Conservation (phyloP, 1,284 basidiomycete species). For the Cryptococcus sp. region DNA sequence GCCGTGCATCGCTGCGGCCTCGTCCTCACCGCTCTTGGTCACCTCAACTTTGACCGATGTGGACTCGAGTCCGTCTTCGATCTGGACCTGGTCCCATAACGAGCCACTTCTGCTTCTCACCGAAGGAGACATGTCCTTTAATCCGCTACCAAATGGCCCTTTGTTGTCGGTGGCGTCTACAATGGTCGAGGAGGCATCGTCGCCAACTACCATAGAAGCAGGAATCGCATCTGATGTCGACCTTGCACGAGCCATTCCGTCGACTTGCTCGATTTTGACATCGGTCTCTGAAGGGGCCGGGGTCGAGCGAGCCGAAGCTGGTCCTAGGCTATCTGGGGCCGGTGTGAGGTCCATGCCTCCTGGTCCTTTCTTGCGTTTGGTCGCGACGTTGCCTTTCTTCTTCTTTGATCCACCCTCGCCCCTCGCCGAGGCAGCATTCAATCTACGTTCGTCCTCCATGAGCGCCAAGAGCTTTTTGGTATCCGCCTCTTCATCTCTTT, state of each 20-base stretch:
- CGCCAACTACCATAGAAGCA: no score
- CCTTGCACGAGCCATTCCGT: no score
- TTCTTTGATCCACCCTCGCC: constrained; percentile 11
- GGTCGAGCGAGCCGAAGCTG: no score
- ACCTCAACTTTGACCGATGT: background rate
- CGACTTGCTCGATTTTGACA: no score
- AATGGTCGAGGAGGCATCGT: no score
- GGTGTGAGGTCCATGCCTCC: constrained; percentile 8
- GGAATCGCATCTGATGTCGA: no score
- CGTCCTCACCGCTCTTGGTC: background rate
- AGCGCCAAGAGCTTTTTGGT: constrained; percentile 29
- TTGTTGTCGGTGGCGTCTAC: background rate
- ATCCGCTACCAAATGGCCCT: background rate
- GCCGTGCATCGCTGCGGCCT: no score
- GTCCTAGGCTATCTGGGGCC: background rate
- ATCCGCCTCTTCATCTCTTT: constrained; percentile 42
- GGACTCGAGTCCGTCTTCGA: constrained; percentile 7
- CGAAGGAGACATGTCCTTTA: background rate
- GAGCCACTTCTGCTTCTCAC: background rate
- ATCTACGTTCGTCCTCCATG: constrained; percentile 22
- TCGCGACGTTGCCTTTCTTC: constrained; percentile 4
- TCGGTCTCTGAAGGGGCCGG: no score
- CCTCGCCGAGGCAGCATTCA: constrained; percentile 1
- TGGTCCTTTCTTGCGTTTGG: background rate
- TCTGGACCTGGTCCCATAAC: background rate